These are phyloP conservation scores for Kalmusia sp. DNA, from an alignment of 2,329 filamentous ascomycete species.

Conservation along the genomic window DNA sequence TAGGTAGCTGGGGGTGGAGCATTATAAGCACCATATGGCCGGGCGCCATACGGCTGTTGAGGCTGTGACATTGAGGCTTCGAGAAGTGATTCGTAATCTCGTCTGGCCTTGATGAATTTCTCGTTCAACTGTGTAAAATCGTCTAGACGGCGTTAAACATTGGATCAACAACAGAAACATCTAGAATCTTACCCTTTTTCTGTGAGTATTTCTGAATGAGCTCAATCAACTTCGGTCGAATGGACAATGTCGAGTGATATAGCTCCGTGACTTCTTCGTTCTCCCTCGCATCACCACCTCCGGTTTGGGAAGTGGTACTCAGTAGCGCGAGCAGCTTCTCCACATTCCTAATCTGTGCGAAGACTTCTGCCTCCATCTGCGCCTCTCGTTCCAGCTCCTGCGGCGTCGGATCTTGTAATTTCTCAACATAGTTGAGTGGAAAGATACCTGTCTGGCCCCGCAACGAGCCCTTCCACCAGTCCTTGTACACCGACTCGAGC, in stretches of 20 bases:
- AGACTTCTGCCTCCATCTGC: slow-evolving; percentile 87
- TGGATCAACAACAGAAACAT: not conserved
- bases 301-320: slow-evolving; percentile 72
- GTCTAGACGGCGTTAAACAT: slow-evolving; percentile 62
- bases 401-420: slow-evolving; percentile 89
- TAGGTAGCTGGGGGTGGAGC: slow-evolving; percentile 39
- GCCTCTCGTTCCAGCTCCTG: slow-evolving; percentile 95
- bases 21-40: slow-evolving; percentile 51
- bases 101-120: slow-evolving; percentile 98
- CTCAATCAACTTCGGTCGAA: slow-evolving; percentile 95
- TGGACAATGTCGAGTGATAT: slow-evolving; percentile 93
- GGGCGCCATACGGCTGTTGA: slow-evolving; percentile 80
- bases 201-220: slow-evolving; percentile 99
- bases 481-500: slow-evolving; percentile 96
- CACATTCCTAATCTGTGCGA: slow-evolving; percentile 78
- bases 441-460: slow-evolving; percentile 97
- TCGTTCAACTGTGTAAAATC: slow-evolving; percentile 99
- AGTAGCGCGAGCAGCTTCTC: slow-evolving; percentile 85
- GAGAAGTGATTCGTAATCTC: slow-evolving; percentile 94
- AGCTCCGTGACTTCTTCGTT: slow-evolving; percentile 93
- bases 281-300: slow-evolving; percentile 74
- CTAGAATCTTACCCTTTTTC: slow-evolving; percentile 77
- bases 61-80: slow-evolving; percentile 97
- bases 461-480: slow-evolving; percentile 98
- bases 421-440: slow-evolving; percentile 98